Conservation (phyloP, 305 asterid species). For the Solanum aculeatissimum region DNA sequence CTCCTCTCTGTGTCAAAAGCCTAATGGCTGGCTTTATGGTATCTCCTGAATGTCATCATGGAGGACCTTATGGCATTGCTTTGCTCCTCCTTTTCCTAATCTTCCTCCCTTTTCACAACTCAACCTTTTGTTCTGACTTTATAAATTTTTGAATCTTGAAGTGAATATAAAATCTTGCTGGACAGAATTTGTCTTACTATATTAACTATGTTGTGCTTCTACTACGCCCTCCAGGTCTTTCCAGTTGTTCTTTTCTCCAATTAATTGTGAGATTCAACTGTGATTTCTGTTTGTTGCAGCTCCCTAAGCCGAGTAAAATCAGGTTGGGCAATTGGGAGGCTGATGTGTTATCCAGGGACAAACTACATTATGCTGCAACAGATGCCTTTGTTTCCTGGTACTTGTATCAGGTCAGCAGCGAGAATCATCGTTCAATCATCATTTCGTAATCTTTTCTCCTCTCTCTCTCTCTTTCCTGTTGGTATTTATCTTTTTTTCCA, state of each 20-base stretch:
- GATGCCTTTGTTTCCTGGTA: conserved; percentile 90
- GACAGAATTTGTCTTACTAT: neutral
- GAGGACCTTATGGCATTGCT: conserved; percentile 9
- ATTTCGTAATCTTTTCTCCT: neutral
- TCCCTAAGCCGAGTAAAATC: conserved; percentile 65
- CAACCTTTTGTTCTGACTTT: neutral
- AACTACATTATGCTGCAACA: conserved; percentile 74
- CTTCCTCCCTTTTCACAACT: conserved; percentile 4
- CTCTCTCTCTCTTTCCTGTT: too few species aligned
- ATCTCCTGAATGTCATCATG: conserved; percentile 8
- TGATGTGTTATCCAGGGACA: conserved; percentile 46
- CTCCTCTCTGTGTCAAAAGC: neutral
- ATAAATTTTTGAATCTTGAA: neutral
- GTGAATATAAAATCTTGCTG: neutral
- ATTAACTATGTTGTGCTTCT: neutral
- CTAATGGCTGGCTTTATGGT: neutral
- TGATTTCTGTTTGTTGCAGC: conserved; percentile 34
- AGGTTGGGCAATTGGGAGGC: conserved; percentile 95
- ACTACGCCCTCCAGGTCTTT: neutral
- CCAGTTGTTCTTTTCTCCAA: neutral
- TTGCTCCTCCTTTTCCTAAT: conserved; percentile 11
- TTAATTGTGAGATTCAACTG: neutral
- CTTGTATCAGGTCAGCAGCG: conserved; percentile 57
- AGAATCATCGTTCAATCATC: neutral
- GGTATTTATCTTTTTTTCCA: neutral